Percentiles rank a stretch among this genome's conserved stretches.
phyloP scores from a whole-genome alignment of 2,329 filamentous ascomycete species.

The Fusarium palustre region DNA sequence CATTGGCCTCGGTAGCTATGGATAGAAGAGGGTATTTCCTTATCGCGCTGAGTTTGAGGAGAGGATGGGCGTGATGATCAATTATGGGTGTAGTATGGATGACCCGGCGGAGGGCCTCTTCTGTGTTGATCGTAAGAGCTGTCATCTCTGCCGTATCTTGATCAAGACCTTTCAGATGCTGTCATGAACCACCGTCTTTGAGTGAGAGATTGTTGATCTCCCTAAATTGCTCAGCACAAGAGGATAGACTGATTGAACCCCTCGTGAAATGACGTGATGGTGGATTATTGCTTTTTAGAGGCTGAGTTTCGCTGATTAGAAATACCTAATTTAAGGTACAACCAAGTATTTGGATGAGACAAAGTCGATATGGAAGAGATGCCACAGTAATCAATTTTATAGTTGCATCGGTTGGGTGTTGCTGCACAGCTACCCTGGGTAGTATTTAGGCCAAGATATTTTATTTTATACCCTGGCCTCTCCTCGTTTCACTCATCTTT shows the following conservation, averaged over 20 bases:
- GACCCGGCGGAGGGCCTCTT: conserved; percentile 49
- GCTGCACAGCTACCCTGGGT: conserved; percentile 1
- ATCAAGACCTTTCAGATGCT: not conserved
- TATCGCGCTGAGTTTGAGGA: conserved; percentile 66
- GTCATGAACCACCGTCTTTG: not conserved
- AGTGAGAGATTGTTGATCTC: not conserved
- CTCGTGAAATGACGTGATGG: conserved; percentile 5
- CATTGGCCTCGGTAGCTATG: conserved; percentile 79
- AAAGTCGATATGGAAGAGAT: conserved; percentile 9
- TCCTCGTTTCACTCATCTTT: conserved; percentile 19
- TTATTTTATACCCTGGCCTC: conserved; percentile 24
- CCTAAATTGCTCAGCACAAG: conserved; percentile 11
- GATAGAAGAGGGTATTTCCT: conserved; percentile 64
- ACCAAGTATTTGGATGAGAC: not conserved
- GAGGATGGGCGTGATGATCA: conserved; percentile 79
- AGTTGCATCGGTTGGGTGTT: conserved; percentile 32
- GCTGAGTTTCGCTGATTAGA: not conserved
- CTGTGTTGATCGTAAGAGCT: conserved; percentile 21
- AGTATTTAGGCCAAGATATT: not conserved
- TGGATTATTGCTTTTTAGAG: not conserved
- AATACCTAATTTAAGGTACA: not conserved
- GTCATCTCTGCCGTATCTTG: conserved; percentile 23
- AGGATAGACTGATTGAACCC: not conserved
- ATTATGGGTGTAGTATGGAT: conserved; percentile 72
- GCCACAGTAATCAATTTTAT: conserved; percentile 18